Evolutionary conservation across 2,329 filamentous ascomycete species (phyloP), one percentile per base, ranked within the genome.

Genomic region (Exophiala alcalophila): DNA sequence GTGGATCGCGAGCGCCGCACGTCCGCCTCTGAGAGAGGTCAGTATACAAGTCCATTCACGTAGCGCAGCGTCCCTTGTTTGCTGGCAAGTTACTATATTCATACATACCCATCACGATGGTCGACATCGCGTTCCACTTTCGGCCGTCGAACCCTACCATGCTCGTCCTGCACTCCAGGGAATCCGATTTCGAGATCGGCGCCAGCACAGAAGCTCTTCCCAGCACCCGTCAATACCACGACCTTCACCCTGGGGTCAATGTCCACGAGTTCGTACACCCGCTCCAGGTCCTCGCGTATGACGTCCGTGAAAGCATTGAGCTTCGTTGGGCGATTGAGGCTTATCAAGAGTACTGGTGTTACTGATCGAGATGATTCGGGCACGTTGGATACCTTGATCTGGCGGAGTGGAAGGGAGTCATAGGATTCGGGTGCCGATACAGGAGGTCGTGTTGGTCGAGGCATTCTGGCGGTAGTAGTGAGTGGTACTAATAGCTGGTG

Each of bases 221-320:
- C 74, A 2, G 69, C 59, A 6, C 74, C 76, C 0, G 76, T 78
- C 10, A 78, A 57, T 1, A 79, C 70, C 12, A 78, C 61, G 35
- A 66, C 72, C 49, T 72, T 74, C 14, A 78, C 74, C 5, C 74
- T 66, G 37, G 74, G 68, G 47, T 79, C 76, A 16, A 69, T 59
- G 47, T 77, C 71, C 55, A 78, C 70, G 53, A 71, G 67, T 39
- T 54, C 58, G 52, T 73, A 75, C 12, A 50, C 41, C 5, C 62
- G 16, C 57, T 57, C 61, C 4, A 77, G 59, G 33, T 75, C 65
- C 42, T 58, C 54, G 48, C 76, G 71, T 61, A 79, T 70, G 29
- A 59, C 57, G 41, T 68, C 65, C 2, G 75, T 79, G 42, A 81
- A 69, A 7, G 78, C 76, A 65, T 81, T 81, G 41, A 75, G 67